phyloP scores from a whole-genome alignment of 352 stramenopile species.

The Phytophthora fragariae region DNA sequence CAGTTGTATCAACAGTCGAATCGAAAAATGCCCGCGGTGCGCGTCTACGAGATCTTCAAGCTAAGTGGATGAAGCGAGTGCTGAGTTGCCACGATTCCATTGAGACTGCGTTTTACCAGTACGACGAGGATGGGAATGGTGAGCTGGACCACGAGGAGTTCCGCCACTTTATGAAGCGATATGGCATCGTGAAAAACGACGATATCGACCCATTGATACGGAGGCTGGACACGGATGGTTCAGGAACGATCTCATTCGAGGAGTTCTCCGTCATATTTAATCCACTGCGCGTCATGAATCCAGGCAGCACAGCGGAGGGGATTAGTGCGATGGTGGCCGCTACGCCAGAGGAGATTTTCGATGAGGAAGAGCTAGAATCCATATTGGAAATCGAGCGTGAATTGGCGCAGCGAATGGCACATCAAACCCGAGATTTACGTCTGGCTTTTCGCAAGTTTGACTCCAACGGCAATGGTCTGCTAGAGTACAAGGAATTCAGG shows the following conservation, averaged over 20 bases:
- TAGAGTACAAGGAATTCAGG: conserved; percentile 81
- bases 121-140: conserved; percentile 60
- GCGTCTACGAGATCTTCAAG: conserved; percentile 54
- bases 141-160: conserved; percentile 73
- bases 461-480: conserved; percentile 63
- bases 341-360: conserved; percentile 42
- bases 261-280: conserved; percentile 73
- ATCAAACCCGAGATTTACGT: conserved; percentile 62
- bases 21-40: conserved; percentile 38
- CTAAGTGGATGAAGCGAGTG: conserved; percentile 73
- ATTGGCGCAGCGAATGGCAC: conserved; percentile 59
- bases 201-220: conserved; percentile 63
- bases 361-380: conserved; percentile 58
- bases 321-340: conserved; percentile 31
- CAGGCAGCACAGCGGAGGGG: conserved; percentile 10
- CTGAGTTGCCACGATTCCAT: conserved; percentile 67
- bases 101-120: conserved; percentile 70
- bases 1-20: conserved; percentile 15
- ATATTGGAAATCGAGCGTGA: conserved; percentile 75
- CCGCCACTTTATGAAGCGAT: conserved; percentile 71
- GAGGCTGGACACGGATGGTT: conserved; percentile 57
- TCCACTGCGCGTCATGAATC: conserved; percentile 42
- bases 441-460: conserved; percentile 76
- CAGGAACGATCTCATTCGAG: conserved; percentile 59
- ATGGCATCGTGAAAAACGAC: conserved; percentile 61